Conservation (phyloP, 306 rosid species). For the Corylus avellana region DNA sequence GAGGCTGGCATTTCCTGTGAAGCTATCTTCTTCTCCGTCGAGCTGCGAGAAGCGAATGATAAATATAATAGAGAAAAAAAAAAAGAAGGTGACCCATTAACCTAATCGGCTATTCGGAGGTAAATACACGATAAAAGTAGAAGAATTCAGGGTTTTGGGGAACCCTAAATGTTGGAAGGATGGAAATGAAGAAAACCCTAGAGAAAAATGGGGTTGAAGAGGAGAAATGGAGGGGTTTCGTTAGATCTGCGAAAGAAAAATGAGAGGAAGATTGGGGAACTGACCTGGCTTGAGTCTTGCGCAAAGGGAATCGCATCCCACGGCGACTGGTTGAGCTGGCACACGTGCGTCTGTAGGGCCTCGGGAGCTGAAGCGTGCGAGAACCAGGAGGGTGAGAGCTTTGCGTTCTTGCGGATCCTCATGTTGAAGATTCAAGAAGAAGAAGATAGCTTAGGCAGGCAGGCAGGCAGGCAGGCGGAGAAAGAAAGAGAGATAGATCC, state of each 20-base stretch:
- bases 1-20: slow-evolving; percentile 42
- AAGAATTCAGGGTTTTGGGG: slow-evolving; percentile 36
- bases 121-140: slow-evolving; percentile 1
- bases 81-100: slow-evolving; percentile 35
- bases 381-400: slow-evolving; percentile 55
- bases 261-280: slow-evolving; percentile 8
- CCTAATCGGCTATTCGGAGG: slow-evolving; percentile 44
- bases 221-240: background rate
- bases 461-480: background rate
- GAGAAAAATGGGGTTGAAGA: slow-evolving; percentile 18
- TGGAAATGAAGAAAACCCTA: slow-evolving; percentile 41
- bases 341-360: slow-evolving; percentile 52
- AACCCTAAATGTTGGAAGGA: slow-evolving; percentile 47
- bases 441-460: too few species aligned
- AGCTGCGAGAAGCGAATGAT: slow-evolving; percentile 31
- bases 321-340: slow-evolving; percentile 82
- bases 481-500: background rate
- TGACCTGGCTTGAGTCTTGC: slow-evolving; percentile 53
- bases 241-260: slow-evolving; percentile 48
- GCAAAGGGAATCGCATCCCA: slow-evolving; percentile 80
- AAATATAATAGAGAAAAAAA: background rate
- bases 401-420: slow-evolving; percentile 88
- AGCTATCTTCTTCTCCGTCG: slow-evolving; percentile 39
- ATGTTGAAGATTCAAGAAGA: slow-evolving; percentile 20
- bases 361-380: slow-evolving; percentile 41